These are phyloP conservation scores for Penicillium waksmanii DNA, from an alignment of 495 filamentous ascomycete species.

Conservation along the genomic window DNA sequence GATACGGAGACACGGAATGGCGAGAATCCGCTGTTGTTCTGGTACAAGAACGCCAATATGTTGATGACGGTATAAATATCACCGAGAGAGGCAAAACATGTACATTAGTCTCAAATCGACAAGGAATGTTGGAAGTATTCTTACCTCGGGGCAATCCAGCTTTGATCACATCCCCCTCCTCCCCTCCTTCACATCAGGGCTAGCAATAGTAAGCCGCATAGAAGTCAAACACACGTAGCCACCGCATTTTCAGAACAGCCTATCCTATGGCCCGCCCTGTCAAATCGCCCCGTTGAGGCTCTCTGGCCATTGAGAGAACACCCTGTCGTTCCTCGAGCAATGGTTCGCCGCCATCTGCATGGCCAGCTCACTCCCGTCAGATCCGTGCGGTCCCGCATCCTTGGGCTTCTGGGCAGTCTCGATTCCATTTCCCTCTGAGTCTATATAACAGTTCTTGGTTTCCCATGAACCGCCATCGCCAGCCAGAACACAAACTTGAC, in stretches of 20 bases:
- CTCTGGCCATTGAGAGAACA: not conserved
- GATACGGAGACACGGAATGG: constrained; percentile 86
- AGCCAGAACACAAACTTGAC: no score
- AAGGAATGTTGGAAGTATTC: not conserved
- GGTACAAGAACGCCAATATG: constrained; percentile 94
- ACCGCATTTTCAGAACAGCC: not conserved
- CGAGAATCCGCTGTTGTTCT: constrained; percentile 89
- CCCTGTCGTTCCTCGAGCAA: not conserved
- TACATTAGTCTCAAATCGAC: not conserved
- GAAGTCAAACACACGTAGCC: not conserved
- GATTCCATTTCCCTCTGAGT: no score
- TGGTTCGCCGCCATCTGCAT: constrained; percentile 7
- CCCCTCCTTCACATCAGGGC: not conserved
- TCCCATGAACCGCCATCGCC: no score
- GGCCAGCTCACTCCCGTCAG: constrained; percentile 1
- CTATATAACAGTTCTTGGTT: no score
- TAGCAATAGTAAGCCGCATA: not conserved
- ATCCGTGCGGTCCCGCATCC: not conserved
- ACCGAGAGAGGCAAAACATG: not conserved
- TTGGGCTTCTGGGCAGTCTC: no score
- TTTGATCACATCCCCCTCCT: not conserved
- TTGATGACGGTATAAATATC: constrained; percentile 74
- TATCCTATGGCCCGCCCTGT: not conserved
- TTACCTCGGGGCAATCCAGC: not conserved
- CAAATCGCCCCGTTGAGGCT: constrained; percentile 5